Conservation (phyloP, 768 basidiomycete species). For the Mycena leptocephala region DNA sequence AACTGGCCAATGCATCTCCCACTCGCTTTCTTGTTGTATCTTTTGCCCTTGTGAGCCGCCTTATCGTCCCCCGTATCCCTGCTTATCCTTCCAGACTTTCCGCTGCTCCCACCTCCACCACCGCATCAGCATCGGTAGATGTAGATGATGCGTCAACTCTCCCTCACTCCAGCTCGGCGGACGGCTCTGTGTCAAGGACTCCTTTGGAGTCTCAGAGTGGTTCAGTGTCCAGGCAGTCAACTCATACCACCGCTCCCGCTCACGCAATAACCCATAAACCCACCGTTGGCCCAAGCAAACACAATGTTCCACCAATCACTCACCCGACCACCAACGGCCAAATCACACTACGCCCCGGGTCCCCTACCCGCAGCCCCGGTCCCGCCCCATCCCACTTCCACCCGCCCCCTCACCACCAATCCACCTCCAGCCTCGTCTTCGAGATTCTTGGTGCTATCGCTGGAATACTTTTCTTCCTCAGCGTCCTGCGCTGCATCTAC, state of each 20-base stretch:
- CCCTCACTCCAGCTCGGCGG: too few species aligned
- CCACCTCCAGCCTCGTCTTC: conserved; percentile 52
- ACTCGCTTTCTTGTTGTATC: conserved; percentile 13
- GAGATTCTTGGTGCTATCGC: conserved; percentile 62
- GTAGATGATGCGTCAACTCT: background rate
- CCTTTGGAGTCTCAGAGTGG: too few species aligned
- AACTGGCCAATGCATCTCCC: background rate
- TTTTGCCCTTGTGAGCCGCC: conserved; percentile 1
- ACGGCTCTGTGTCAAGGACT: too few species aligned
- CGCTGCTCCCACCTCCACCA: conserved; percentile 10
- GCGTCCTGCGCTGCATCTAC: conserved; percentile 59
- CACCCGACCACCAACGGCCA: background rate
- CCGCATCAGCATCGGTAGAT: background rate
- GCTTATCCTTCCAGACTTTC: conserved; percentile 1
- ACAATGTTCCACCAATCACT: background rate
- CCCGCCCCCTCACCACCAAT: conserved; percentile 46
- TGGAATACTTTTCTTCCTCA: conserved; percentile 51
- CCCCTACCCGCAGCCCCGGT: background rate
- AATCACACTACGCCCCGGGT: background rate
- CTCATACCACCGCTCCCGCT: conserved; percentile 2
- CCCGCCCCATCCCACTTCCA: conserved; percentile 21
- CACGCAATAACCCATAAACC: conserved; percentile 22
- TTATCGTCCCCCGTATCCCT: background rate
- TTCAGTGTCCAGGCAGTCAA: too few species aligned
- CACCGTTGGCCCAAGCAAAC: background rate